Base-by-base conservation (phyloP, 2,329 filamentous ascomycete species). In the Harringtonia aguacate region DNA sequence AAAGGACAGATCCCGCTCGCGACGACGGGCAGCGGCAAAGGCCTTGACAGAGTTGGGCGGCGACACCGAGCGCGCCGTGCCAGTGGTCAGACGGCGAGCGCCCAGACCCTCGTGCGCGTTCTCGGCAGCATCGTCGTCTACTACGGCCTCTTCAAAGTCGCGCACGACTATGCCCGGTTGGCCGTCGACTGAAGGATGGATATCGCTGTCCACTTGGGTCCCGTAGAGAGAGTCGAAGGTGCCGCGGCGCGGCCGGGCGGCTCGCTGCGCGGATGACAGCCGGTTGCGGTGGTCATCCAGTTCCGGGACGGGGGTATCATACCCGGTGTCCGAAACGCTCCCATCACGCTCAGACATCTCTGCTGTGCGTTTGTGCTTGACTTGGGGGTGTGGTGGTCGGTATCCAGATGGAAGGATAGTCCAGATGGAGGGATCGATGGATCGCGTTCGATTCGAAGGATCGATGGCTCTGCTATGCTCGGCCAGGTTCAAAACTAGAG, bases 21-120 rank as follows among this genome's bases (percentile, higher is more conserved):
- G 82, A 47, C 87, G 85, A 41, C 87, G 83, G 44, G 86, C 86
- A 56, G 92, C 86, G 17, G 92, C 92, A 62, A 98, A 98, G 4
- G 92, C 92, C 61, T 97, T 94, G 41, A 98, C 88, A 0, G 92
- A 98, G 62, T 95, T 98, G 8, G 92, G 92, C 12, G 90, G 90
- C 7, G 92, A 97, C 3, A 77, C 68, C 1, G 86, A 87, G 44
- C 86, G 75, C 39, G 69, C 61, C 2, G 75, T 76, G 28, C 72
- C 72, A 43, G 82, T 66, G 41, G 75, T 75, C 45, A 73, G 69
- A 45, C 75, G 72, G 15, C 77, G 75, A 46, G 64, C 66, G 31
- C 66, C 70, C 8, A 64, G 61, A 28, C 57, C 52, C 17, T 58
- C 58, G 8, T 66, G 65, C n/a, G 72, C 70, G 8, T 60, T 51